Evolutionary conservation across 495 filamentous ascomycete species (phyloP).

Genomic region (Neurospora sp.): DNA sequence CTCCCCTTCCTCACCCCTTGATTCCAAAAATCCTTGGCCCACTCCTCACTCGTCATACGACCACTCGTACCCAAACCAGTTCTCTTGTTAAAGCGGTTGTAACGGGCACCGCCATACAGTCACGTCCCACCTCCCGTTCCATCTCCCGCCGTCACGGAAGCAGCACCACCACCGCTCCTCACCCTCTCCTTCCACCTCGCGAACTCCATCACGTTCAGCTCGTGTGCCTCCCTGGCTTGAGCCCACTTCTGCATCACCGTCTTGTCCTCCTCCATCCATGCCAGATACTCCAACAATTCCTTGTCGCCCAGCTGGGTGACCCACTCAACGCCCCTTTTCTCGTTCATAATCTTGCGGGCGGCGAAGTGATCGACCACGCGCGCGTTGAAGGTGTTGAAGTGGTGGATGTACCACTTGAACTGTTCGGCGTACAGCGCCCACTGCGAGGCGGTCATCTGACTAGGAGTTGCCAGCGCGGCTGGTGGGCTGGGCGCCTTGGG

Average conservation of each 20-base stretch:
- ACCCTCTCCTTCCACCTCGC: constrained; percentile 45
- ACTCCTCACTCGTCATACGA: neutral
- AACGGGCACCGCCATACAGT: neutral
- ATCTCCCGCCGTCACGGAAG: constrained; percentile 19
- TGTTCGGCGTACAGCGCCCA: constrained; percentile 51
- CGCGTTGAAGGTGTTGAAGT: constrained; percentile 56
- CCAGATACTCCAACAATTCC: constrained; percentile 42
- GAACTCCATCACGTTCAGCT: constrained; percentile 48
- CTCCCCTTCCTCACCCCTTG: neutral
- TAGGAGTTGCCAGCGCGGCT: constrained; percentile 20
- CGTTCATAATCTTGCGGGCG: constrained; percentile 45
- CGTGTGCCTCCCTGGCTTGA: constrained; percentile 52
- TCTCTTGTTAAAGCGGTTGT: neutral
- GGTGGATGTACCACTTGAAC: constrained; percentile 58
- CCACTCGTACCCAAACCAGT: neutral
- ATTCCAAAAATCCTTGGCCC: neutral
- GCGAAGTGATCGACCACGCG: constrained; percentile 59
- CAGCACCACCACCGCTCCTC: neutral
- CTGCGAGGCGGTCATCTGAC: constrained; percentile 30
- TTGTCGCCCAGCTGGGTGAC: constrained; percentile 44
- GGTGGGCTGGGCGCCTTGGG: constrained; percentile 47
- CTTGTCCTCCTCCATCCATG: constrained; percentile 53
- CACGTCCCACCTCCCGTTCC: constrained; percentile 4
- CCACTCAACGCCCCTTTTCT: constrained; percentile 38
- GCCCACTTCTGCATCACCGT: constrained; percentile 55